Evolutionary conservation across 139 green algal genomes (phyloP), one percentile per base, ranked within the genome.

Genomic region (Cymbomonas tetramitiformis): DNA sequence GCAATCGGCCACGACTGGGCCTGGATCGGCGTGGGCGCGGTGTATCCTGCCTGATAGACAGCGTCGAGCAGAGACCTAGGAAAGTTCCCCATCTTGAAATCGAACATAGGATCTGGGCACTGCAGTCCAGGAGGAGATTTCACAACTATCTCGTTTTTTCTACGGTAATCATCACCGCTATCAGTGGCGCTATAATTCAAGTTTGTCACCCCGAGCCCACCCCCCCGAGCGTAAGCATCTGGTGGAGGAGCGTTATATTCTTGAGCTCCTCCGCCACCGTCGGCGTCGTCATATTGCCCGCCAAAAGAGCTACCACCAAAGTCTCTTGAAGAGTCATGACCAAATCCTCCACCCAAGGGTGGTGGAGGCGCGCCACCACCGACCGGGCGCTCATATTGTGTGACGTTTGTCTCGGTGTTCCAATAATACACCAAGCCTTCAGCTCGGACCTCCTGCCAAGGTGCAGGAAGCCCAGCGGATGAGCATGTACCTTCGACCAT

Each of bases 1-100:
- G 83, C 83, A 21, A 91, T 75, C 1, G 85, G 81, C 85, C 85
- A 94, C 0, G 78, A 69, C 70, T 90, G 82, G 1, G 78, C 75
- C 64, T 94, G 85, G 55, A 94, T 94, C 30, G 82, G 72, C 21
- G 85, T 90, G 0, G 85, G 84, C 21, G 68, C 53, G n/a, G 58
- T 71, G 68, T 87, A 94, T 10, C 84, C 84, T 7, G 84, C 84
- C 25, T 60, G 44, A 26, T 59, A 18, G 1, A 88, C 77, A 76
- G 88, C 84, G 25, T 81, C 75, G 61, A 88, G 56, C 46, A 93
- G 80, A 52, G 84, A 72, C 6, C 25, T 12, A 9, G 82, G 64
- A 50, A 86, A 88, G n/a, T 72, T 67, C 2, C 68, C 79, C 21
- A 67, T 72, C 39, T 85, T 76, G 29, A 94, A 94, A 0, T 71